A percentile compares a stretch with the other conserved stretches of the same genome.
phyloP scores from a whole-genome alignment of 257 asterid genomes.

The Ilex asprella region DNA sequence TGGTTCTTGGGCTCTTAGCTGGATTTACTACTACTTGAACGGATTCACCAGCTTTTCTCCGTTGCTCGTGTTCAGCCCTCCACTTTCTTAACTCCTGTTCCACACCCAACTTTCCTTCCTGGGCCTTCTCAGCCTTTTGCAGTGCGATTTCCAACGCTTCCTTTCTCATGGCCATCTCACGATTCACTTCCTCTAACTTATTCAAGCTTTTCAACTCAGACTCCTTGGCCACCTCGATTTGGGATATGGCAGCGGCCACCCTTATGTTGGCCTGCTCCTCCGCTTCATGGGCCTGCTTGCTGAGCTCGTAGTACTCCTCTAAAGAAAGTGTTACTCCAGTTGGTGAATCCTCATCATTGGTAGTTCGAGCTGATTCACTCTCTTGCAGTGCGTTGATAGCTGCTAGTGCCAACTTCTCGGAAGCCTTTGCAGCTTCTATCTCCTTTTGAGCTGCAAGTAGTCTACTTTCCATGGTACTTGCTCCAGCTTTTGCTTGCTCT shows the following conservation, averaged over 20 bases:
- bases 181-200: constrained; percentile 66
- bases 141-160: constrained; percentile 46
- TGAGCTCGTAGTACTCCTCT: constrained; percentile 81
- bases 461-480: constrained; percentile 53
- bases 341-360: constrained; percentile 36
- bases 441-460: constrained; percentile 75
- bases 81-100: constrained; percentile 84
- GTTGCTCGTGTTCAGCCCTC: constrained; percentile 79
- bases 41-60: constrained; percentile 50
- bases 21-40: constrained; percentile 17
- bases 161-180: constrained; percentile 45
- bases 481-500: constrained; percentile 66
- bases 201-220: constrained; percentile 58
- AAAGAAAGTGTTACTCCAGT: constrained; percentile 56
- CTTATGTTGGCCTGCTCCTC: constrained; percentile 71
- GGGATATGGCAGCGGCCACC: constrained; percentile 57
- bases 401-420: constrained; percentile 77
- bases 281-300: constrained; percentile 82
- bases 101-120: constrained; percentile 65
- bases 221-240: constrained; percentile 78
- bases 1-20: constrained; percentile 14
- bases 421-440: constrained; percentile 87
- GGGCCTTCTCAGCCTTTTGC: constrained; percentile 67
- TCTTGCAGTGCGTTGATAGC: constrained; percentile 74
- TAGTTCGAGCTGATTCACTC: constrained; percentile 55